Evolutionary conservation across 305 asterid genomes (phyloP).

Genomic region (Salvia sclarea): DNA sequence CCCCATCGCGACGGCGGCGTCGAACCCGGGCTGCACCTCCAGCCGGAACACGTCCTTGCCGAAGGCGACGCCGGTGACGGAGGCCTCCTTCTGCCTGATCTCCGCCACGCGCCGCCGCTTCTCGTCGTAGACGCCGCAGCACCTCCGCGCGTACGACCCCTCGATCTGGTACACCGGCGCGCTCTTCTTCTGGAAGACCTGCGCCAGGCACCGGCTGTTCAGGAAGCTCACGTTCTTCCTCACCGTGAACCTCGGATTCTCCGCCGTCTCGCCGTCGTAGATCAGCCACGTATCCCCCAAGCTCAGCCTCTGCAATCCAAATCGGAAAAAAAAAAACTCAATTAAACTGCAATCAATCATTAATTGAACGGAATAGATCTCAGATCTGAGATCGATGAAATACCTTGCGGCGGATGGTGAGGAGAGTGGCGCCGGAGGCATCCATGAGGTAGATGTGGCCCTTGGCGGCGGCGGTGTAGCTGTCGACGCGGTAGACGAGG

Average conservation of each 20-base stretch:
- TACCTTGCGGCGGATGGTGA: slow-evolving; percentile 82
- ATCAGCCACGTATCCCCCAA: slow-evolving; percentile 65
- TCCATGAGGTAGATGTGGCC: slow-evolving; percentile 68
- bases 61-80: slow-evolving; percentile 48
- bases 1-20: slow-evolving; percentile 56
- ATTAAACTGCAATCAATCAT: too few species aligned
- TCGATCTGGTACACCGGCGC: slow-evolving; percentile 44
- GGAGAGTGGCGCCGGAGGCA: slow-evolving; percentile 56
- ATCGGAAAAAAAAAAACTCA: too few species aligned
- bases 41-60: slow-evolving; percentile 67
- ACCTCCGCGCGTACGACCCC: slow-evolving; percentile 59
- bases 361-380: too few species aligned
- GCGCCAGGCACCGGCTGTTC: slow-evolving; percentile 44
- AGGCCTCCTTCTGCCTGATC: slow-evolving; percentile 66
- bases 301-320: slow-evolving; percentile 49
- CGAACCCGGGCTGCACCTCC: slow-evolving; percentile 50
- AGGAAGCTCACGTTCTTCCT: slow-evolving; percentile 50
- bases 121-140: slow-evolving; percentile 56
- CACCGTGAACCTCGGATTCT: slow-evolving; percentile 46
- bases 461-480: slow-evolving; percentile 49
- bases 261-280: slow-evolving; percentile 54
- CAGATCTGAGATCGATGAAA: too few species aligned
- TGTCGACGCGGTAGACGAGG: slow-evolving; percentile 74
- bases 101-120: slow-evolving; percentile 56
- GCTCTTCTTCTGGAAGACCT: slow-evolving; percentile 33